A percentile compares a stretch with the other conserved stretches of the same genome.
These are phyloP conservation scores for Apiotrichum domesticum DNA, from an alignment of 1,284 basidiomycete species.

Conservation along the genomic window DNA sequence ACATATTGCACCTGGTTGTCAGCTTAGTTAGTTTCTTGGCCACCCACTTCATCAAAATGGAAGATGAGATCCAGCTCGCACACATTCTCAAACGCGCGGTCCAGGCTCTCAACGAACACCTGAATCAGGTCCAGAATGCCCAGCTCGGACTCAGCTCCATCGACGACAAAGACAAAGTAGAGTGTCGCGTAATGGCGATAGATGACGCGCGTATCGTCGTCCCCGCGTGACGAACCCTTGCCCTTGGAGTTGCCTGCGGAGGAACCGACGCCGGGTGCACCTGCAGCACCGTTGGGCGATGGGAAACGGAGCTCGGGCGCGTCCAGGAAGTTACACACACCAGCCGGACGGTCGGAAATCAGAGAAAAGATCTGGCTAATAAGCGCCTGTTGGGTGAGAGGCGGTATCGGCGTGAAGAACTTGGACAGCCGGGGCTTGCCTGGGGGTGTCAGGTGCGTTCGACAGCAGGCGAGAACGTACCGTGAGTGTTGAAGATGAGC, in stretches of 20 bases:
- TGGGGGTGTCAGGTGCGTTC: conserved; percentile 59
- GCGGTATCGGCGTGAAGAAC: conserved; percentile 84
- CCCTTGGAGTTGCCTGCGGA: too few relatives aligned
- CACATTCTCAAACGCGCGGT: conserved; percentile 94
- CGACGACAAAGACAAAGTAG: conserved; percentile 96
- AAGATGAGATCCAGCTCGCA: conserved; percentile 98
- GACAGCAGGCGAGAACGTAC: conserved; percentile 43
- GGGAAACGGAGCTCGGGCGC: conserved; percentile 66
- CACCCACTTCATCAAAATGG: conserved; percentile 87
- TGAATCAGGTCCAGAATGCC: conserved; percentile 96
- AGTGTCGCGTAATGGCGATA: conserved; percentile 79
- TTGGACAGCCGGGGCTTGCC: conserved; percentile 89
- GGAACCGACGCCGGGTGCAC: background rate
- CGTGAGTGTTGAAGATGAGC: conserved; percentile 59
- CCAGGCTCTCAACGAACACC: conserved; percentile 95
- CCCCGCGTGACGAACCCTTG: conserved; percentile 24
- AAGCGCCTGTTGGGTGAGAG: conserved; percentile 59
- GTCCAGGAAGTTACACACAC: conserved; percentile 87
- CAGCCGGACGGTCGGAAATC: conserved; percentile 65
- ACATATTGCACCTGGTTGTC: conserved; percentile 77
- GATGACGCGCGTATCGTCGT: conserved; percentile 49
- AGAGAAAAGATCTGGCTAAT: conserved; percentile 79
- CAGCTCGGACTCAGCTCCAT: conserved; percentile 88
- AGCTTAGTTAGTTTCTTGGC: background rate
- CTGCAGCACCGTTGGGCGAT: conserved; percentile 20